Base-by-base conservation (phyloP, 1,284 basidiomycete genomes). In the Lentinula novae-zelandiae region DNA sequence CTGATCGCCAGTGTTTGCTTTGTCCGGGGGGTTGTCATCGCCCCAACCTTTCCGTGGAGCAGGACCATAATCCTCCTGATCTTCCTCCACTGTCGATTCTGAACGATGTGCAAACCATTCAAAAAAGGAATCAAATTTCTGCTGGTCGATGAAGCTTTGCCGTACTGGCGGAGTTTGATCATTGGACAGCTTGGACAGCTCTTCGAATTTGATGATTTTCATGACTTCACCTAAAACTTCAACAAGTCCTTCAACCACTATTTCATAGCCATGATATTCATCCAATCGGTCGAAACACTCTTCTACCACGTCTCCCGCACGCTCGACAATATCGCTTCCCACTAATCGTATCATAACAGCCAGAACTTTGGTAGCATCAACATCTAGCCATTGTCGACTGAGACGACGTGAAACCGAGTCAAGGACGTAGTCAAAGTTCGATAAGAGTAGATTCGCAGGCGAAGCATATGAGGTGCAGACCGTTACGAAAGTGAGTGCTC, bases 211-310 rank as follows among this genome's bases (percentile, higher is more conserved):
- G 38, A 92, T 81, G n/a, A 85, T 85, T 52, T 82, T 83, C 62
- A 93, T 81, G 2, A 93, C 90, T 68, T 89, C 89, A 34, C 79
- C 80, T 65, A 97, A 77, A n/a, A 92, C 93, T 63, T 92, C 90
- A n/a, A 96, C 81, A 2, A 98, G 78, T 0, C 93, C 89, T 64
- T 93, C 91, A 8, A 96, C 89, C 36, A 96, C 81, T 5, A 89
- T 76, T 27, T 86, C 83, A 73, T 97, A 96, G 9, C 94, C 95
- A 71, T 97, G 95, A 70, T 86, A 97, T 64, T 96, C 93, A 67
- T 97, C 95, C 22, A 97, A 77, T 31, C 93, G 85, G 72, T 96
- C 95, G 67, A 97, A 97, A 63, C 95, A 95, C 72, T 96, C 95
- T 71, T 96, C 95, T 3, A 97, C 92, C 3, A 97, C 86, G 71